phyloP scores from a whole-genome alignment of 1,284 basidiomycete species.

The Boletus mariae region DNA sequence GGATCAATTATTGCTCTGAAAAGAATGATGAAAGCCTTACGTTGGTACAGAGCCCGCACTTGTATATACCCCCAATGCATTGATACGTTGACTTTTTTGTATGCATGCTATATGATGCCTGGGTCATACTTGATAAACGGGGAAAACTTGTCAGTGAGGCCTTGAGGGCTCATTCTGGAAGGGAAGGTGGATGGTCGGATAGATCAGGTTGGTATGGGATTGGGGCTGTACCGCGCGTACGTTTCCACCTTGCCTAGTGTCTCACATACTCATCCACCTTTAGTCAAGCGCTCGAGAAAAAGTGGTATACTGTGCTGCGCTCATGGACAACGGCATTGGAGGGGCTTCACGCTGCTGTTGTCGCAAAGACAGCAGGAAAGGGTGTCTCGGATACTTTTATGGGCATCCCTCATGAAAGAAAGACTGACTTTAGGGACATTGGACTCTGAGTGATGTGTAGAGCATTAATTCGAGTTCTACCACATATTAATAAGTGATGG shows the following conservation, averaged over 20 bases:
- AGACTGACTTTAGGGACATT: conserved; percentile 29
- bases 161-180: conserved; percentile 80
- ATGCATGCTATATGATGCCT: conserved; percentile 23
- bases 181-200: conserved; percentile 93
- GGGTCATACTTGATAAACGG: conserved; percentile 24
- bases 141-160: conserved; percentile 15
- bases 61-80: neutral
- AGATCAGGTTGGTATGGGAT: conserved; percentile 89
- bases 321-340: conserved; percentile 80
- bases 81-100: neutral
- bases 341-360: conserved; percentile 64
- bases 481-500: conserved; percentile 2
- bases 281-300: conserved; percentile 81
- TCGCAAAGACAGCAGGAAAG: conserved; percentile 62
- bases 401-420: conserved; percentile 30
- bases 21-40: conserved; percentile 44
- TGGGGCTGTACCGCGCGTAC: conserved; percentile 87
- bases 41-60: conserved; percentile 86
- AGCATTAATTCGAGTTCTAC: conserved; percentile 4
- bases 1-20: conserved; percentile 7
- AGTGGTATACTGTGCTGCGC: conserved; percentile 77
- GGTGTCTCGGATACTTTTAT: conserved; percentile 30
- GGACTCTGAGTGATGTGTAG: conserved; percentile 20
- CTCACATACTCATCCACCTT: conserved; percentile 6
- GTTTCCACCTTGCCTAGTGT: conserved; percentile 29